Evolutionary conservation across 2,329 filamentous ascomycete species (phyloP), one percentile per base, ranked within the genome.

Genomic region (Fusarium sp.): DNA sequence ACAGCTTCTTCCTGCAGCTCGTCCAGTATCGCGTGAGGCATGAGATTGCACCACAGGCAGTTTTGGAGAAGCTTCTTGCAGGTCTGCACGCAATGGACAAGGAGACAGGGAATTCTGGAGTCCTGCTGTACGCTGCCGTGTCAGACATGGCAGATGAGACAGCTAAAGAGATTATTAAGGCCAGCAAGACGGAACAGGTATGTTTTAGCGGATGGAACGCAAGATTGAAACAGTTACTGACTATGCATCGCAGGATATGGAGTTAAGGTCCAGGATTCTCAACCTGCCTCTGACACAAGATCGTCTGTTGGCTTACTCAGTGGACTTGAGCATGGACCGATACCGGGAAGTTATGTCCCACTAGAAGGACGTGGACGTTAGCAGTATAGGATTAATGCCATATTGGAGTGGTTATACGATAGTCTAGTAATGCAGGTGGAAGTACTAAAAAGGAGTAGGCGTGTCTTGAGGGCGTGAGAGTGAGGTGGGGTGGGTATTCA

Each of bases 81-180:
- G 87, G 89, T 38, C 81, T 91, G 36, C 87, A 87, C 33, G 86
- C 86, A 33, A 87, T 91, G 81, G 85, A 86, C 66, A 86, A 86
- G 58, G 75, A 78, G 35, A 79, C 81, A 15, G 76, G 80, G 6
- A 83, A 85, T 41, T 78, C 81, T 11, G 80, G 90, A 70, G 88
- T 93, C 78, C 85, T 90, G 59, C 74, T 81, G 44, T 83, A 81
- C 61, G 93, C 95, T 45, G 94, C 94, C 1, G 87, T 95, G 60
- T 91, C 92, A 72, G 94, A 97, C 78, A 97, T 97, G 88, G 92
- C 92, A 51, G 90, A 90, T 59, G 87, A 91, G 50, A 90, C 95
- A 67, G 93, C 92, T 15, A 88, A 88, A 70, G 88, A 91, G 79
- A 88, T 92, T 66, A 84, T 91, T 60, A 86, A 86, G 64, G 75